Base-by-base conservation (phyloP, 2,329 filamentous ascomycete species). In the Immersiporthe knoxdaviesiana region DNA sequence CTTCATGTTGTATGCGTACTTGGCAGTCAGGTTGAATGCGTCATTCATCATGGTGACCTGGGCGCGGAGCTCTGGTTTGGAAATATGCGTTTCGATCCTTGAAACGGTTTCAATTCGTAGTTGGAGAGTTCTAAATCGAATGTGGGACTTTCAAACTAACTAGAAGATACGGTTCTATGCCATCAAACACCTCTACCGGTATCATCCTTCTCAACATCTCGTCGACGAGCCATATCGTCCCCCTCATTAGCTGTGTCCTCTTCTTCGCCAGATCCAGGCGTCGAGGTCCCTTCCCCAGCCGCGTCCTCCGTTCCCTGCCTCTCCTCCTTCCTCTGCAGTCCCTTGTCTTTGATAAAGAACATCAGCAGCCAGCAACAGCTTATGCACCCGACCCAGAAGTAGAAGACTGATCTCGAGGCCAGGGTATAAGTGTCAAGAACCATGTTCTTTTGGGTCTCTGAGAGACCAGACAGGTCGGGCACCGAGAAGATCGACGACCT, bases 401-500 rank as follows among this genome's bases (percentile, higher is more conserved):
- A 71, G 44, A 71, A 71, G 18, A 71, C 69, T 30, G 69, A 71
- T 61, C 67, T 64, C 10, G 70, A 68, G 14, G 70, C 70, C 32
- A 50, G 39, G 5, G 69, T 56, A 24, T 72, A 72, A n/a, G 61
- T 61, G 47, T 71, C 66, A 24, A 71, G 61, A 5, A 72, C 27
- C 30, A 61, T n/a, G 27, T 59, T 30, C 64, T 58, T 65, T 16
- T 72, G 64, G 2, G 21, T n/a, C 8, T 39, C 79, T 78, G 47
- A 83, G 78, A 59, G 75, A 72, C 4, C 77, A 74, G 63, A 82
- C 66, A 68, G 69, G 44, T 72, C 69, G 8, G 74, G 82, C 39
- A 78, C 75, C 30, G 73, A 78, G 69, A 83, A 84, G 0, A 80
- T 76, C 16, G 80, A 81, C 21, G 58, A 61, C 61, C 8, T 79